These are phyloP conservation scores for Pichiaceae sp. DNA, from an alignment of 1,139 yeast species.

Conservation along the genomic window DNA sequence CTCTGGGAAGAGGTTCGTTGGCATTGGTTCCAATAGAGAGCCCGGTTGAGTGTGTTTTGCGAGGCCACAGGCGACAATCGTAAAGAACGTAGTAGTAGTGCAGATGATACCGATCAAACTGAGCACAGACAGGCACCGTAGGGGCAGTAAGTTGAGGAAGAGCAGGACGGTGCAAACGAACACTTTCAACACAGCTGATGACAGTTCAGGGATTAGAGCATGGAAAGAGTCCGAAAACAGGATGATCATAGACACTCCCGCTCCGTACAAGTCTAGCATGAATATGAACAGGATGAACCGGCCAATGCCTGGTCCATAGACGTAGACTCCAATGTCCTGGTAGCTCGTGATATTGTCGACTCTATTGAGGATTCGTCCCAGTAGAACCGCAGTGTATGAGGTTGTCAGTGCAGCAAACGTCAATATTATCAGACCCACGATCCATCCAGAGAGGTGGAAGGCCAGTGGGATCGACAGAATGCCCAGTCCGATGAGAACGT, in stretches of 20 bases:
- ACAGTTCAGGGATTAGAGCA: conserved; percentile 49
- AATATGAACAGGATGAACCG: conserved; percentile 23
- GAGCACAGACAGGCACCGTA: conserved; percentile 61
- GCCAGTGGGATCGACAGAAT: conserved; percentile 80
- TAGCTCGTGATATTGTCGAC: conserved; percentile 76
- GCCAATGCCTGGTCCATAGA: conserved; percentile 35
- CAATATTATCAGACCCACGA: conserved; percentile 51
- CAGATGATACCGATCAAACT: conserved; percentile 70
- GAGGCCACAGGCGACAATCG: conserved; percentile 57
- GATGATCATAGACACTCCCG: conserved; percentile 67
- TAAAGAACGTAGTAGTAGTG: conserved; percentile 53
- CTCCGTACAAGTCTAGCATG: conserved; percentile 58
- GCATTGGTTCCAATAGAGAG: conserved; percentile 33
- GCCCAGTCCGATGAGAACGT: conserved; percentile 81
- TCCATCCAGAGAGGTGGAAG: conserved; percentile 72
- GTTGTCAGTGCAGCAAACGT: conserved; percentile 54
- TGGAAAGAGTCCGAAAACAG: conserved; percentile 79
- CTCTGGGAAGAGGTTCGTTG: conserved; percentile 38
- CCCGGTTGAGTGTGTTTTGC: conserved; percentile 34
- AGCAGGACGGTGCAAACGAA: conserved; percentile 40
- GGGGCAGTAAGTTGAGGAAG: conserved; percentile 63
- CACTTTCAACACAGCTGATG: conserved; percentile 42
- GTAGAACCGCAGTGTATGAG: conserved; percentile 57
- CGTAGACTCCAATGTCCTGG: conserved; percentile 56
- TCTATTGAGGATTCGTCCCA: conserved; percentile 60